These are phyloP conservation scores for Escallonia herrerae DNA, from an alignment of 129 eudicot species.

Conservation along the genomic window DNA sequence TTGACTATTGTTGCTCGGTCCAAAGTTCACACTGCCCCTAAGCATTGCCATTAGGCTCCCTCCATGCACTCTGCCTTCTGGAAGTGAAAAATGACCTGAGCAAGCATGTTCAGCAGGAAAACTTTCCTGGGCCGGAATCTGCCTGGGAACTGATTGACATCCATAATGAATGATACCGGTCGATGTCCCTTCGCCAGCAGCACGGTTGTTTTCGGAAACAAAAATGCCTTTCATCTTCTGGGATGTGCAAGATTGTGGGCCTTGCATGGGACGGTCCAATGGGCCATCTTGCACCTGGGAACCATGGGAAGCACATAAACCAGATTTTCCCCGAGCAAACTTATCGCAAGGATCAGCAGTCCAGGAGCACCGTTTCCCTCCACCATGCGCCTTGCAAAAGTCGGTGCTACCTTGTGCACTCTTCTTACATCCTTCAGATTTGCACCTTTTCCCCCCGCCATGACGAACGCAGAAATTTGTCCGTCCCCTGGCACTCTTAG, in stretches of 20 bases:
- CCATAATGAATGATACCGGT: not conserved
- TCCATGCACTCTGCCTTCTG: slow-evolving; percentile 92
- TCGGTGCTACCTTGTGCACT: slow-evolving; percentile 96
- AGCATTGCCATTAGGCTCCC: slow-evolving; percentile 88
- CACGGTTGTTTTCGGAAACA: not conserved
- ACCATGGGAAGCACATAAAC: slow-evolving; percentile 52
- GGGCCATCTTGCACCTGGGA: slow-evolving; percentile 36
- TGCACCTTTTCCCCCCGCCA: slow-evolving; percentile 92
- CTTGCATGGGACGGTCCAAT: slow-evolving; percentile 9
- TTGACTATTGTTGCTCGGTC: slow-evolving; percentile 1
- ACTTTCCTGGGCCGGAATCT: slow-evolving; percentile 1
- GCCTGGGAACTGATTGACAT: not conserved
- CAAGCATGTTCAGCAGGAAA: slow-evolving; percentile 11
- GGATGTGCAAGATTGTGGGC: slow-evolving; percentile 1
- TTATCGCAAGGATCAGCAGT: slow-evolving; percentile 37
- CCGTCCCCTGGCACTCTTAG: slow-evolving; percentile 82
- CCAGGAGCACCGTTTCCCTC: slow-evolving; percentile 84
- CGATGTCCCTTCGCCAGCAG: not conserved
- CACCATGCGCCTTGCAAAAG: slow-evolving; percentile 91
- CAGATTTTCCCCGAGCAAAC: slow-evolving; percentile 70
- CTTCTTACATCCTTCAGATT: slow-evolving; percentile 59
- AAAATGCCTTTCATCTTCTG: slow-evolving; percentile 16
- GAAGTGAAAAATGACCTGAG: slow-evolving; percentile 34
- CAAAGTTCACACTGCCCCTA: slow-evolving; percentile 18
- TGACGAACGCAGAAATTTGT: slow-evolving; percentile 81